phyloP scores from a whole-genome alignment of 1,284 basidiomycete genomes.

The Cryptococcus neoformans region DNA sequence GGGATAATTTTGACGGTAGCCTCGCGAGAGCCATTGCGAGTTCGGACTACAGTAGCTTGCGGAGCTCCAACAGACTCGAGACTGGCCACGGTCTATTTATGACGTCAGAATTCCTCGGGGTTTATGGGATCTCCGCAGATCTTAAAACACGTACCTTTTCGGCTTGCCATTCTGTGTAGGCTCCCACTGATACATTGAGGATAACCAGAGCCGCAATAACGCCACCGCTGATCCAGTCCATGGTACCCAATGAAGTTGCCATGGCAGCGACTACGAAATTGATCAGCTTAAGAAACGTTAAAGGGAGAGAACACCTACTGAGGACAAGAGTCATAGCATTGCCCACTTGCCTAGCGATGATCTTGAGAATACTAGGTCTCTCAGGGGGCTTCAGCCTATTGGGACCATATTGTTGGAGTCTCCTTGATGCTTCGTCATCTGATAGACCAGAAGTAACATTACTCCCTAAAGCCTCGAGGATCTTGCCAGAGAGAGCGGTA shows the following conservation, averaged over 20 bases:
- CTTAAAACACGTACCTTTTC: conserved; percentile 37
- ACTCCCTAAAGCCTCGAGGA: conserved; percentile 41
- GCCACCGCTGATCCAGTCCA: conserved; percentile 63
- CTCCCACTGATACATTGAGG: conserved; percentile 54
- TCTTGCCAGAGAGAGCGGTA: conserved; percentile 33
- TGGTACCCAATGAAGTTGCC: conserved; percentile 62
- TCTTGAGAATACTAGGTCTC: conserved; percentile 36
- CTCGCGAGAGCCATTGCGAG: conserved; percentile 14
- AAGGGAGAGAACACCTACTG: conserved; percentile 29
- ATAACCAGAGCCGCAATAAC: conserved; percentile 63
- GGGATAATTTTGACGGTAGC: conserved; percentile 54
- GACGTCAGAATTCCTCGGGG: no score
- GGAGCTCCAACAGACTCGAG: conserved; percentile 55
- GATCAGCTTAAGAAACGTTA: conserved; percentile 11
- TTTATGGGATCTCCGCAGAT: no score
- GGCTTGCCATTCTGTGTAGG: conserved; percentile 51
- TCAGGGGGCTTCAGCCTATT: conserved; percentile 50
- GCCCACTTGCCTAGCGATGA: conserved; percentile 42
- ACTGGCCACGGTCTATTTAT: conserved; percentile 46
- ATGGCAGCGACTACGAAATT: conserved; percentile 57
- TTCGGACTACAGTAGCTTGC: conserved; percentile 59
- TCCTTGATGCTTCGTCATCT: conserved; percentile 26
- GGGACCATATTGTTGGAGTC: conserved; percentile 44
- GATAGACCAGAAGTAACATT: conserved; percentile 37
- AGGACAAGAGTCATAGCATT: conserved; percentile 50